phyloP scores from a whole-genome alignment of 768 basidiomycete genomes.

The Leccinum pellstonianum region DNA sequence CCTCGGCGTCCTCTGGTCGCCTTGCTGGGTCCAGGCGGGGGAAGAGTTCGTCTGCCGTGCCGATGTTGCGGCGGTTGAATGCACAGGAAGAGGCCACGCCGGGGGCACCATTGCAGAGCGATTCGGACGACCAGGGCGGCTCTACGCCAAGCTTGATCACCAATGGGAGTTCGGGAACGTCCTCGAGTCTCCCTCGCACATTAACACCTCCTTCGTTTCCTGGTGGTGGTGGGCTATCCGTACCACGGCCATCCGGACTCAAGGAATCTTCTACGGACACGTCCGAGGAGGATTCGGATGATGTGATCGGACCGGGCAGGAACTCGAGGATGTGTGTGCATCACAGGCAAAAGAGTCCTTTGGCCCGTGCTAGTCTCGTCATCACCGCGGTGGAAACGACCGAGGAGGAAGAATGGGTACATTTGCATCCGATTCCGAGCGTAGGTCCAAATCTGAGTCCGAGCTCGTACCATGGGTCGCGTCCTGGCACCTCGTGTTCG shows the following conservation, averaged over 20 bases:
- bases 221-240: conserved; percentile 10
- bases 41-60: conserved; percentile 6
- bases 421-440: background rate
- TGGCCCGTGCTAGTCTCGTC: background rate
- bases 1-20: conserved; percentile 7
- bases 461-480: conserved; percentile 1
- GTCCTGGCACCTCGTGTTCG: conserved; percentile 23
- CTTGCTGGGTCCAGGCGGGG: background rate
- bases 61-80: conserved; percentile 22
- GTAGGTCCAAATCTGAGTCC: conserved; percentile 1
- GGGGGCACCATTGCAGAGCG: background rate
- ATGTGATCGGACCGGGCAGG: background rate
- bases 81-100: conserved; percentile 10
- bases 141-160: conserved; percentile 28
- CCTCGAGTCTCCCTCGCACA: conserved; percentile 15
- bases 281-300: conserved; percentile 21
- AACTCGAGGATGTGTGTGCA: conserved; percentile 2
- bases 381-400: background rate
- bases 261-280: conserved; percentile 21
- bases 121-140: background rate
- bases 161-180: conserved; percentile 17
- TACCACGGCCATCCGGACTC: conserved; percentile 20
- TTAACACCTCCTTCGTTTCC: conserved; percentile 7
- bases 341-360: conserved; percentile 8
- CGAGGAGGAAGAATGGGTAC: conserved; percentile 11